phyloP scores from a whole-genome alignment of 2,329 filamentous ascomycete species.

The Stenocarpella maydis region DNA sequence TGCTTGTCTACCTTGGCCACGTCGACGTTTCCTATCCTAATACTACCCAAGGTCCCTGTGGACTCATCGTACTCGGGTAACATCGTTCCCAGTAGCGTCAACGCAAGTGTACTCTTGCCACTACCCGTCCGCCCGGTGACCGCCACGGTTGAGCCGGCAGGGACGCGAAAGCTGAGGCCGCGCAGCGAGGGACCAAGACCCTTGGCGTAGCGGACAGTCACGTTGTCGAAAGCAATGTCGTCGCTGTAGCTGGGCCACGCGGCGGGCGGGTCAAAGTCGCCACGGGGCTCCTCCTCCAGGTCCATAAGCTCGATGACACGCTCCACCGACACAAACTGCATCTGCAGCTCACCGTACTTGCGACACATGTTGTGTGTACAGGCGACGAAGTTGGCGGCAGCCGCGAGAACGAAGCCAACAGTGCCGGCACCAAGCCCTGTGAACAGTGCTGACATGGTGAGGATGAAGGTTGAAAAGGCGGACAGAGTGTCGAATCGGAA shows the following conservation, averaged over 20 bases:
- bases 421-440: constrained; percentile 79
- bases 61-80: constrained; percentile 50
- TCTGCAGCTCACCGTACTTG: constrained; percentile 84
- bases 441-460: constrained; percentile 79
- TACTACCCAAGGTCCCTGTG: constrained; percentile 50
- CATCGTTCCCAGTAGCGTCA: constrained; percentile 65
- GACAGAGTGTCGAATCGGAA: constrained; percentile 80
- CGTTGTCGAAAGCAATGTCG: constrained; percentile 78
- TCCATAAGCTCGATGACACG: constrained; percentile 83
- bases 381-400: constrained; percentile 72
- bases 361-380: constrained; percentile 79
- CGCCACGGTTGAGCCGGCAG: constrained; percentile 66
- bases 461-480: constrained; percentile 72
- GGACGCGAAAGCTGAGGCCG: constrained; percentile 76
- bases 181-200: constrained; percentile 77
- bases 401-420: constrained; percentile 83
- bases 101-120: constrained; percentile 81
- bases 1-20: constrained; percentile 63
- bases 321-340: constrained; percentile 92
- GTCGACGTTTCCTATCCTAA: constrained; percentile 63
- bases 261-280: constrained; percentile 73
- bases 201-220: constrained; percentile 81
- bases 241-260: constrained; percentile 79
- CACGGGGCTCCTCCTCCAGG: constrained; percentile 77
- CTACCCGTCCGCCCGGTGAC: constrained; percentile 86